Evolutionary conservation across 169 alveolate species (phyloP), one percentile per base, ranked within the genome.

Genomic region (Pseudocohnilembus persalinus): DNA sequence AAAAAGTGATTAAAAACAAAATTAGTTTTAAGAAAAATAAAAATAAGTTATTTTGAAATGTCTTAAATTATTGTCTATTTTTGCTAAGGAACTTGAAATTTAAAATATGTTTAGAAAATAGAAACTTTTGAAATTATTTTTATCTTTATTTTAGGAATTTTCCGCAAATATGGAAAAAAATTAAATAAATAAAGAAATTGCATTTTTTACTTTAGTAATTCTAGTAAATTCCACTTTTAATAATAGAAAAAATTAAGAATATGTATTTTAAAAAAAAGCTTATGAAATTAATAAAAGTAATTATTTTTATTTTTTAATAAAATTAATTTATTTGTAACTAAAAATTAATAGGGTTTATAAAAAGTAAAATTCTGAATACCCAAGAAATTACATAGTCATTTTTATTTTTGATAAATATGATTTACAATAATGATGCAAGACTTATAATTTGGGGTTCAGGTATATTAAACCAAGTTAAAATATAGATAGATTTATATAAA

Each of bases 191-290:
- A n/a, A 32, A 32, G 28, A 31, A 33, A 77, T 77, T 29, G 65
- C 82, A 1, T 63, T 32, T 24, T 31, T 77, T 31, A 33, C 74
- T 26, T 31, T 68, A 33, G 33, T 31, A 26, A 31, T 77, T 16
- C 33, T 77, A 33, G 82, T 68, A 0, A 77, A 77, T 27, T 26
- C 33, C 0, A 33, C 82, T 33, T 33, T 33, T 77, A 77, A 25
- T 25, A 33, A 63, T 33, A 77, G 33, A n/a, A 77, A 77, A 68
- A 77, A 77, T 33, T n/a, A 77, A 33, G 82, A 77, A 31, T 77
- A 77, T 72, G 31, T 77, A 32, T 31, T 77, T 32, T 31, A 68
- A 63, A 77, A 77, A n/a, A 77, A 77, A 77, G 82, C 82, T 15
- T 68, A 77, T 77, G 82, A 77, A n/a, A 32, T 77, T 0, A 33